Percentiles rank a stretch among this genome's conserved stretches.
These are phyloP conservation scores for Mallotus japonicus DNA, from an alignment of 441 rosid species.

Conservation along the genomic window DNA sequence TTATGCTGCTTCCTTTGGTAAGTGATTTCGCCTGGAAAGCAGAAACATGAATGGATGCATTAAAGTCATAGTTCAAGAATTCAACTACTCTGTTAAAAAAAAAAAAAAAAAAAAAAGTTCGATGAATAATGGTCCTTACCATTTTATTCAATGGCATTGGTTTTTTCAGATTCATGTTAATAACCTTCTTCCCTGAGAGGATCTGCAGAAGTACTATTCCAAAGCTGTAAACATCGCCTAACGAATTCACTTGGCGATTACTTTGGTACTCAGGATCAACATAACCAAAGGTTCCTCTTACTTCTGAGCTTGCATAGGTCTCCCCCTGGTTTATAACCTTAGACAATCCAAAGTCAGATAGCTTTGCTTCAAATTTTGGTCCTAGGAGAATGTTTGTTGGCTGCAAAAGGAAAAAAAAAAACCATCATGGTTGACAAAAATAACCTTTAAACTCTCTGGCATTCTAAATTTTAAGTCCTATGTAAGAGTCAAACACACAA, in stretches of 20 bases:
- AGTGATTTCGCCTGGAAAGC: slow-evolving; percentile 45
- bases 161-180: slow-evolving; percentile 39
- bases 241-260: slow-evolving; percentile 39
- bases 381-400: slow-evolving; percentile 59
- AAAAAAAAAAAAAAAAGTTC: not conserved
- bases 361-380: slow-evolving; percentile 50
- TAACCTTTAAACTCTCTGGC: no score
- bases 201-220: slow-evolving; percentile 56
- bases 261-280: slow-evolving; percentile 46
- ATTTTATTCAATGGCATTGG: slow-evolving; percentile 47
- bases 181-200: slow-evolving; percentile 49
- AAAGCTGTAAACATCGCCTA: slow-evolving; percentile 55
- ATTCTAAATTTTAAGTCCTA: no score
- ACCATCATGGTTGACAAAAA: not conserved
- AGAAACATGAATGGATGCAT: slow-evolving; percentile 11
- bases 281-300: slow-evolving; percentile 56
- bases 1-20: slow-evolving; percentile 34
- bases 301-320: slow-evolving; percentile 49
- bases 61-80: not conserved
- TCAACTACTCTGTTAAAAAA: not conserved
- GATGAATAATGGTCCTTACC: slow-evolving; percentile 25
- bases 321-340: slow-evolving; percentile 44
- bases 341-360: slow-evolving; percentile 57
- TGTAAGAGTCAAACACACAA: no score
- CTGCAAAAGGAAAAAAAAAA: slow-evolving; percentile 26